phyloP scores from a whole-genome alignment of 176 grass and related monocot genomes.

The Pontederia crassipes region DNA sequence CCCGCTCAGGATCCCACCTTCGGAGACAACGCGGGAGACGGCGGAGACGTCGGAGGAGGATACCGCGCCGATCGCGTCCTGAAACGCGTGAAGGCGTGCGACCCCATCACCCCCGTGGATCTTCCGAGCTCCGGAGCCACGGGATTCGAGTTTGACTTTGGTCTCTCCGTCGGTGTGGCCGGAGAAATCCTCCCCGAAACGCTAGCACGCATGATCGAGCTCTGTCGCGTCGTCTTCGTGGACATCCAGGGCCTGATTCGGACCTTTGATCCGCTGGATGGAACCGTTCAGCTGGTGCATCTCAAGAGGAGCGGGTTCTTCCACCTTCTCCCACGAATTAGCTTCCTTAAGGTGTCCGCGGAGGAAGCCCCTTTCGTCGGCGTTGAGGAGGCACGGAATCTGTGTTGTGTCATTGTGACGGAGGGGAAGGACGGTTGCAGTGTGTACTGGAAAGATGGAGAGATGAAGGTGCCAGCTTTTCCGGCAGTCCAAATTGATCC shows the following conservation, averaged over 20 bases:
- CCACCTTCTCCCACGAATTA: constrained; percentile 43
- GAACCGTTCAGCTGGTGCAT: constrained; percentile 42
- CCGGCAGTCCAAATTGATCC: constrained; percentile 67
- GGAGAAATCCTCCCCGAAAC: constrained; percentile 73
- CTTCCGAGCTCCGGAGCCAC: constrained; percentile 23
- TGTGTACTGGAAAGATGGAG: constrained; percentile 54
- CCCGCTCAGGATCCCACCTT: constrained; percentile 1
- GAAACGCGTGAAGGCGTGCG: constrained; percentile 46
- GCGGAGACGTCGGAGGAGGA: constrained; percentile 8
- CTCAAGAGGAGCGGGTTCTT: constrained; percentile 45
- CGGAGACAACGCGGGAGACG: too few relatives aligned
- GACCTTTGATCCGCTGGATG: constrained; percentile 48
- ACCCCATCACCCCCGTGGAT: constrained; percentile 61
- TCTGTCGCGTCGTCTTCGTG: constrained; percentile 70
- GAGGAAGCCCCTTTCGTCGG: constrained; percentile 87
- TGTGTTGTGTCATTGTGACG: constrained; percentile 81
- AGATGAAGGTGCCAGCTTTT: constrained; percentile 57
- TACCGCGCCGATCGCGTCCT: constrained; percentile 62
- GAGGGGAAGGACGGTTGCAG: constrained; percentile 79
- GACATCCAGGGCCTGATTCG: constrained; percentile 92
- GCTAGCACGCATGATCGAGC: constrained; percentile 51
- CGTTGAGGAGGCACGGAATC: constrained; percentile 43
- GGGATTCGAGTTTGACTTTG: constrained; percentile 40
- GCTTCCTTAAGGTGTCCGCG: constrained; percentile 76
- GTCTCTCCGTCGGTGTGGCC: constrained; percentile 63